Base-by-base conservation (phyloP, 176 grass and related monocot genomes). In the Avena sativa region DNA sequence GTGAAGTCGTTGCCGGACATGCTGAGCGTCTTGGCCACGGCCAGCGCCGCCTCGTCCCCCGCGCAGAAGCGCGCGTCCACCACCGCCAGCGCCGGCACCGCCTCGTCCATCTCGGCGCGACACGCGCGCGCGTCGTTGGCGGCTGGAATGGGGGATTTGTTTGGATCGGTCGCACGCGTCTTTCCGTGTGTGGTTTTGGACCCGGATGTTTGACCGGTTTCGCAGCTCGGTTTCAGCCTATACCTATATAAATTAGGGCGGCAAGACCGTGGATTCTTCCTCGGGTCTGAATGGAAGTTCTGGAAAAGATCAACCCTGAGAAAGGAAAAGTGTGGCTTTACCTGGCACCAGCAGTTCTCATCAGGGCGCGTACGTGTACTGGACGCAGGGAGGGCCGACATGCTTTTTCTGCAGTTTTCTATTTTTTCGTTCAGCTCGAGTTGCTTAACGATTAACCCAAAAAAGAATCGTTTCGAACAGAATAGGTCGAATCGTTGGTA, bases 31-130 rank as follows among this genome's bases (percentile, higher is more conserved):
- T 89, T 85, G 55, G 52, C 5, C 5, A 89, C 83, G 0, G 65
- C 68, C 51, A 89, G 66, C 68, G 76, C 75, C 50, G 48, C 78
- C 74, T 62, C 69, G 75, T 85, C 76, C 64, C 51, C 82, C 11
- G 69, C 28, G 83, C 83, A 86, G 88, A 89, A 89, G 12, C 84
- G 55, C 75, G 67, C 74, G 82, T 79, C 76, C 50, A 86, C 82
- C 83, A 89, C 83, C 72, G 67, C 83, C 59, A 89, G 60, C 80
- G 87, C 72, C 63, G 60, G 79, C 72, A 62, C 79, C 17, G 79
- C 69, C 8, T 75, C 79, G 34, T 44, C 53, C 57, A 56, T 58
- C 28, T 0, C 63, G n/a, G 4, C 20, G 5, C 51, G 20, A 34
- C 53, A 13, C 79, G 26, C 26, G 30, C 79, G 15, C 78, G 38